phyloP scores from a whole-genome alignment of 805 yeast species.

The Metschnikowia sp. region DNA sequence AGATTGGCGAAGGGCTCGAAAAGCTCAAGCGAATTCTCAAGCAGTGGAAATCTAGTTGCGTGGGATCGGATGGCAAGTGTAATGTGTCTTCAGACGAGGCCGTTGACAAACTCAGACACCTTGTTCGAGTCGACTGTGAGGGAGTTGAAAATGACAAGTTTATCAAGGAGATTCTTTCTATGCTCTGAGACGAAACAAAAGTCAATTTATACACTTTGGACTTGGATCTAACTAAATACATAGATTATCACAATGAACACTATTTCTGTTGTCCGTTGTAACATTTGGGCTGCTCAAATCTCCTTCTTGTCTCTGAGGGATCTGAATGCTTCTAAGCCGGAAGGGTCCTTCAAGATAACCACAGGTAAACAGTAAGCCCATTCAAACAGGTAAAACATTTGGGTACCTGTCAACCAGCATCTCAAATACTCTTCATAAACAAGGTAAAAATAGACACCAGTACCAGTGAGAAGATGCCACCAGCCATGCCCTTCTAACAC shows the following conservation, averaged over 20 bases:
- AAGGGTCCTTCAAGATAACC: constrained; percentile 12
- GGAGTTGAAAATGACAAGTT: constrained; percentile 34
- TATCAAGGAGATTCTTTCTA: constrained; percentile 42
- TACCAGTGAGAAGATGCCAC: constrained; percentile 92
- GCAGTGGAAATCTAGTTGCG: constrained; percentile 51
- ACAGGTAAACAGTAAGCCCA: constrained; percentile 46
- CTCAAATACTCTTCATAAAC: constrained; percentile 75
- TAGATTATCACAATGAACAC: not conserved
- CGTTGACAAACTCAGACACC: constrained; percentile 32
- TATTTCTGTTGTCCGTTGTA: not conserved
- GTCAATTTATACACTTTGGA: not conserved
- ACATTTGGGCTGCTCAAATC: not conserved
- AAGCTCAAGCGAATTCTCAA: constrained; percentile 46
- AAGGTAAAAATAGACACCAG: constrained; percentile 83
- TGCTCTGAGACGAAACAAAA: constrained; percentile 23
- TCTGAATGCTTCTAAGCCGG: constrained; percentile 13
- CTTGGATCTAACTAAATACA: not conserved
- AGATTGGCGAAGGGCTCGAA: constrained; percentile 53
- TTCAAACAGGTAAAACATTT: constrained; percentile 51
- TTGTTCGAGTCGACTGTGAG: constrained; percentile 26
- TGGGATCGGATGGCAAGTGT: constrained; percentile 21
- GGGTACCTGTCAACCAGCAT: constrained; percentile 57
- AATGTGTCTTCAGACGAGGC: constrained; percentile 36
- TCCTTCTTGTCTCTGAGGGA: constrained; percentile 7
- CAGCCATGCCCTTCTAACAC: constrained; percentile 91